phyloP scores from a whole-genome alignment of 176 grass and related monocot species.

The Lolium multiflorum region DNA sequence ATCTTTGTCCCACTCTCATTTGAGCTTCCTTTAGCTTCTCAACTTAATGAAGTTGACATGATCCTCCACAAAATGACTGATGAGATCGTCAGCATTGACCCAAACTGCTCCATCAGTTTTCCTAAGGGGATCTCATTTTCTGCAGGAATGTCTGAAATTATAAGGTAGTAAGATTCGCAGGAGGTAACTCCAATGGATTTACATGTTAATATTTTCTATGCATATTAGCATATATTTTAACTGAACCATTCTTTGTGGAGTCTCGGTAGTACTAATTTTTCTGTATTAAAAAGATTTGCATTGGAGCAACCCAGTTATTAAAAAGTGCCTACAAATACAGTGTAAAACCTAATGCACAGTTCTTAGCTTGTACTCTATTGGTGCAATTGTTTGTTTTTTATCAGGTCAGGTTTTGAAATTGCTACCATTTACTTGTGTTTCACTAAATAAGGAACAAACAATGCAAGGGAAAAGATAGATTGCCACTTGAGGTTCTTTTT shows the following conservation, averaged over 20 bases:
- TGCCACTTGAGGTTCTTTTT: too few species aligned
- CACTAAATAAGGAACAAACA: too few species aligned
- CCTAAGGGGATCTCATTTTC: conserved; percentile 82
- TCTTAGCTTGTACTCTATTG: conserved; percentile 4
- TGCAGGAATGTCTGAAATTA: conserved; percentile 75
- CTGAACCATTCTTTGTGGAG: not conserved
- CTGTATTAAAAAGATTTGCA: conserved; percentile 7
- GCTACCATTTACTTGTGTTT: too few species aligned
- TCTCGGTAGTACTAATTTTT: not conserved
- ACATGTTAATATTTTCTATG: conserved; percentile 26
- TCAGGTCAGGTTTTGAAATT: too few species aligned
- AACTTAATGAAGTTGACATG: conserved; percentile 83
- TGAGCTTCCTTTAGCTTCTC: conserved; percentile 71
- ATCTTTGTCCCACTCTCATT: conserved; percentile 89
- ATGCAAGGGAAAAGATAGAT: too few species aligned
- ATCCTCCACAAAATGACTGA: conserved; percentile 98
- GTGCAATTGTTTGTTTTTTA: not conserved
- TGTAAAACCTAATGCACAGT: not conserved
- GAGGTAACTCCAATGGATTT: conserved; percentile 26
- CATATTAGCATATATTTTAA: not conserved
- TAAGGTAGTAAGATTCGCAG: conserved; percentile 58
- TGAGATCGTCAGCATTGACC: conserved; percentile 77
- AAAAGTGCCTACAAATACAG: not conserved
- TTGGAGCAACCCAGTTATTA: not conserved
- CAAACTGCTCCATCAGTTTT: conserved; percentile 63